Conservation (phyloP, 2,329 filamentous ascomycete genomes). For the Apiospora malaysiana region DNA sequence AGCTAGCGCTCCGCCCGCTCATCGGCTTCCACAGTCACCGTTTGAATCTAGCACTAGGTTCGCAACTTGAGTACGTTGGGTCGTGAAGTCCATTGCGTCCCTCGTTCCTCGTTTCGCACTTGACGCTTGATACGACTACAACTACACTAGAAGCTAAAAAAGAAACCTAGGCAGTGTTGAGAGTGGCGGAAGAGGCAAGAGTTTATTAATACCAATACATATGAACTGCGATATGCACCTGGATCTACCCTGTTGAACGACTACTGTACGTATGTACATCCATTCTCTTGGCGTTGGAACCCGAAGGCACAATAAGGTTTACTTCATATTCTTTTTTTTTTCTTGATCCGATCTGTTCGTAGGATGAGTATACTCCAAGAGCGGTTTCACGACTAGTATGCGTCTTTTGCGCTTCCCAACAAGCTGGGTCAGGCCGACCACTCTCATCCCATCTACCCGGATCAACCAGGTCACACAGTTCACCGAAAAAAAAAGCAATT, state of each 20-base stretch:
- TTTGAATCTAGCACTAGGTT: not conserved
- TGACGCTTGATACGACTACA: not conserved
- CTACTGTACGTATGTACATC: too few species aligned
- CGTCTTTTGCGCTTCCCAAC: slow-evolving; percentile 3
- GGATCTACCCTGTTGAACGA: not conserved
- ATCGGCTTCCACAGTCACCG: not conserved
- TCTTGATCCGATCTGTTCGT: not conserved
- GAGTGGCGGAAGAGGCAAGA: not conserved
- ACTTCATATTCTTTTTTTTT: not conserved
- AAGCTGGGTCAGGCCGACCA: not conserved
- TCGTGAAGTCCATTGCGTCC: too few species aligned
- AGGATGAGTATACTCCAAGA: not conserved
- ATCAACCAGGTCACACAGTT: not conserved
- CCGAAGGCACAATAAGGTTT: slow-evolving; percentile 18
- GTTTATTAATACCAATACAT: not conserved
- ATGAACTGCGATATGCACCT: not conserved
- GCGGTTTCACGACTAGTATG: not conserved
- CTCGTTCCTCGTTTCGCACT: not conserved
- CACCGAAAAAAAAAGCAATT: not conserved
- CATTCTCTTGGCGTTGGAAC: not conserved
- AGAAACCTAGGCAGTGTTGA: not conserved
- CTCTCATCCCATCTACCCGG: not conserved
- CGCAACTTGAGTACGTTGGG: not conserved
- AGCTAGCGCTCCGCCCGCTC: not conserved
- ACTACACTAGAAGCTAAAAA: not conserved